Evolutionary conservation across 768 basidiomycete genomes (phyloP).

Genomic region (Russula ochroleuca): DNA sequence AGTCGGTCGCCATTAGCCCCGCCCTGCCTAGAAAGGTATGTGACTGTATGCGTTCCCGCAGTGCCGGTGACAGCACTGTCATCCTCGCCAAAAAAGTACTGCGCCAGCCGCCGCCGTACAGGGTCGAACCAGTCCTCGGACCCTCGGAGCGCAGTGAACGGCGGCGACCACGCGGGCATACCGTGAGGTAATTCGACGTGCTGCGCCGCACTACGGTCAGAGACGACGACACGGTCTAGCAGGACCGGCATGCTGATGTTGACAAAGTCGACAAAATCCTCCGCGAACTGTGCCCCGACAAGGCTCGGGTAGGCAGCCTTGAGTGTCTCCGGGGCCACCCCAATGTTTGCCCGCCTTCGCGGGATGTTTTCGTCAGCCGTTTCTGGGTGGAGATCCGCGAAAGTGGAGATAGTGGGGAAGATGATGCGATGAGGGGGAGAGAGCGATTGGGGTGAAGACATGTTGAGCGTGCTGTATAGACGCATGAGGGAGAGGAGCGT

Average conservation of each 20-base stretch:
- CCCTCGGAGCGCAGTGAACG: conserved; percentile 38
- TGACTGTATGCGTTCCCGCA: conserved; percentile 47
- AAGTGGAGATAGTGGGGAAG: conserved; percentile 63
- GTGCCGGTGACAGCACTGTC: conserved; percentile 18
- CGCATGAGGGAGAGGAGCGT: conserved; percentile 77
- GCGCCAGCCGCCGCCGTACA: conserved; percentile 40
- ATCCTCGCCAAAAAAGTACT: conserved; percentile 43
- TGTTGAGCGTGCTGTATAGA: conserved; percentile 62
- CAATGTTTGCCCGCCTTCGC: conserved; percentile 36
- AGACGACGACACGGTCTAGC: conserved; percentile 70
- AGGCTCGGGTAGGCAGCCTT: conserved; percentile 73
- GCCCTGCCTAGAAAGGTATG: conserved; percentile 63
- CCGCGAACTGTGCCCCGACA: conserved; percentile 53
- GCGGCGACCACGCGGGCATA: conserved; percentile 35
- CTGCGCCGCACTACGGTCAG: conserved; percentile 66
- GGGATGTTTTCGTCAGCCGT: conserved; percentile 32
- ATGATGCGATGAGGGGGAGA: conserved; percentile 50
- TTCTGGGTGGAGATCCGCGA: conserved; percentile 42
- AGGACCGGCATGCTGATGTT: conserved; percentile 66
- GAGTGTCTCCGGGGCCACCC: conserved; percentile 31
- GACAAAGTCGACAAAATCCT: conserved; percentile 76
- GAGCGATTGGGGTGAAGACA: conserved; percentile 26
- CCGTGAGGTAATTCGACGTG: conserved; percentile 14
- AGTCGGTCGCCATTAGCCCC: conserved; percentile 47
- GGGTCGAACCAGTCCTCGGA: conserved; percentile 42